Evolutionary conservation across 768 basidiomycete genomes (phyloP), one percentile per base, ranked within the genome.

Genomic region (Mycena galopus): DNA sequence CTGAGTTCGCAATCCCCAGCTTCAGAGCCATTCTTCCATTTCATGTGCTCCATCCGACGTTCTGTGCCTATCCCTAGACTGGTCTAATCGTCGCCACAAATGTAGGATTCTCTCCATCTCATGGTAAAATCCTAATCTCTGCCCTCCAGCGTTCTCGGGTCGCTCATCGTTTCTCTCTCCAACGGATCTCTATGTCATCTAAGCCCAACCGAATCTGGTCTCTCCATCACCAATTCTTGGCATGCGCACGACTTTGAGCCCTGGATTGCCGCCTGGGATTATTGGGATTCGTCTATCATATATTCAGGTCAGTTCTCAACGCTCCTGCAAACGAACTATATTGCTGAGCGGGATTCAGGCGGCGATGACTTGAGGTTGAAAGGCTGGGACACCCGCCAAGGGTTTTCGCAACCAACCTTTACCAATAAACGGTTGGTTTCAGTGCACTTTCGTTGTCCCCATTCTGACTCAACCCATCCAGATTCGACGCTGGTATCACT

Each of bases 401-500:
- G 89, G 0, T 88, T 89, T 65, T 77, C 82, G 0, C 81, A 80
- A 14, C 92, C 96, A 2, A 84, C 86, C 9, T 91, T 93, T 74
- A 84, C 88, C 32, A 97, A 98, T 77, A 94, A 90, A 85, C 85
- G 89, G 94, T 93, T 74, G 44, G 82, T 51, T 47, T 32, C 47
- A 56, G 30, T 29, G 21, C 30, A 19, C 60, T 23, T 44, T 23
- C 14, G 3, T 44, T 37, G 2, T 44, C 35, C 11, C 39, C 4
- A 39, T 30, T 14, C 53, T 37, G 5, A 25, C 17, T 44, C 29
- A 69, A 14, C 72, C 21, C n/a, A 30, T 33, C 23, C 23, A 97
- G 96, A 55, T 99, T 98, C 78, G 92, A 94, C 55, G 96, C 94
- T 6, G 98, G 98, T 1, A 90, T 99, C 10, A 99, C 98, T 1